Evolutionary conservation across 129 eudicot genomes (phyloP).

Genomic region (carrot (Daucus carota)): DNA sequence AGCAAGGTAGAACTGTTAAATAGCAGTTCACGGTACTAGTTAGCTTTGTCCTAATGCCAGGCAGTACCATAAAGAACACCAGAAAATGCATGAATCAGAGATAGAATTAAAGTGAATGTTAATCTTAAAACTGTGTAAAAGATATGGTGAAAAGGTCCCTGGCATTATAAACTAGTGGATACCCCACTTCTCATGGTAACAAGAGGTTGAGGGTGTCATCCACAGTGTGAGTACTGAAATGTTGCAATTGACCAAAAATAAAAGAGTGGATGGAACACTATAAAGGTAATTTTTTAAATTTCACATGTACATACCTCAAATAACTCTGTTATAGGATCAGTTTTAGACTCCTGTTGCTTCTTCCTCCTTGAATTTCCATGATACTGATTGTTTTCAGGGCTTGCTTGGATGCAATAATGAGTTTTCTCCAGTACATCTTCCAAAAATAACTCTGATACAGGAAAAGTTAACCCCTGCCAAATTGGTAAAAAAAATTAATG

Average conservation of each 20-base stretch:
- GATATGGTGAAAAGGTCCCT: not conserved
- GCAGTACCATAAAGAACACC: not conserved
- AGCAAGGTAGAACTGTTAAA: not conserved
- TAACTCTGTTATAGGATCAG: slow-evolving; percentile 64
- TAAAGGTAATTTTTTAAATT: not conserved
- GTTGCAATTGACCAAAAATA: not conserved
- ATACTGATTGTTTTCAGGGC: slow-evolving; percentile 32
- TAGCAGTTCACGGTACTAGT: not conserved
- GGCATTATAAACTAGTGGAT: not conserved
- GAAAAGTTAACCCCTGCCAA: slow-evolving; percentile 79
- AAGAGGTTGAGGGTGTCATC: not conserved
- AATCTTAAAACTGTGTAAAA: not conserved
- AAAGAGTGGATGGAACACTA: not conserved
- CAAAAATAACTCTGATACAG: slow-evolving; percentile 71
- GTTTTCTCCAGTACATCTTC: slow-evolving; percentile 90
- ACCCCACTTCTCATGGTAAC: not conserved
- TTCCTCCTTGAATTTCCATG: slow-evolving; percentile 56
- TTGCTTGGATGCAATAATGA: slow-evolving; percentile 48
- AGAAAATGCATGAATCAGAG: not conserved
- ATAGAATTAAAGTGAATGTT: not conserved
- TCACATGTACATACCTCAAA: slow-evolving; percentile 56
- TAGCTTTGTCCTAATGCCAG: not conserved
- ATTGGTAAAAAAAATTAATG: not conserved
- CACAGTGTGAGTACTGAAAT: not conserved
- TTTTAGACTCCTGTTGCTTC: slow-evolving; percentile 60